Conservation (phyloP, 495 filamentous ascomycete species). For the Eremomyces bilateralis region DNA sequence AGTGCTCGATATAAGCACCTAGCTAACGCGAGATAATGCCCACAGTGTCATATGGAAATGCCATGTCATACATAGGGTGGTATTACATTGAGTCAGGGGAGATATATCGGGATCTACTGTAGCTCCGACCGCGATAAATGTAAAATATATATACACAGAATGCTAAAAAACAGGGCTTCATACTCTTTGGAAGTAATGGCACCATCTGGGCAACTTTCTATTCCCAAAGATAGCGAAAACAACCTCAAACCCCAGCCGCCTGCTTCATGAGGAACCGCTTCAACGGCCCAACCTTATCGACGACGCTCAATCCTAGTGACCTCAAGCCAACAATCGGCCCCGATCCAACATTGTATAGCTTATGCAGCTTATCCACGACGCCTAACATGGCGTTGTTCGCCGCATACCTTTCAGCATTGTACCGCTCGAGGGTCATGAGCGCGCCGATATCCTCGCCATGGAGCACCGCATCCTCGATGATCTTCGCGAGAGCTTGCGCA, state of each 20-base stretch:
- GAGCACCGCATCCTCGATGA: slow-evolving; percentile 52
- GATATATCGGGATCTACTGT: too few species aligned
- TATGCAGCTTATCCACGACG: slow-evolving; percentile 82
- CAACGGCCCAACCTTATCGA: slow-evolving; percentile 53
- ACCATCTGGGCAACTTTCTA: too few species aligned
- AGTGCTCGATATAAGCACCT: too few species aligned
- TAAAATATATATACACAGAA: too few species aligned
- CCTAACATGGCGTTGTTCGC: slow-evolving; percentile 72
- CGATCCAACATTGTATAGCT: slow-evolving; percentile 58
- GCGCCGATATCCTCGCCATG: slow-evolving; percentile 61
- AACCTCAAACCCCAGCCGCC: slow-evolving; percentile 66
- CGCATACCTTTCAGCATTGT: slow-evolving; percentile 55
- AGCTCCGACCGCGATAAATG: too few species aligned
- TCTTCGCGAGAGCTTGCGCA: slow-evolving; percentile 48
- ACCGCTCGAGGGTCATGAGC: slow-evolving; percentile 51
- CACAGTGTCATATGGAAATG: too few species aligned
- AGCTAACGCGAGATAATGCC: too few species aligned
- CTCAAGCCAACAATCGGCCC: slow-evolving; percentile 59
- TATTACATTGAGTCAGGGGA: too few species aligned
- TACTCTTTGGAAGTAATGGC: too few species aligned
- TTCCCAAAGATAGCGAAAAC: too few species aligned
- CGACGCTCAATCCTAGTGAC: slow-evolving; percentile 50
- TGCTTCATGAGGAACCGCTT: slow-evolving; percentile 80
- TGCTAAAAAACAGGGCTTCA: too few species aligned
- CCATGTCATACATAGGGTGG: too few species aligned